Base-by-base conservation (phyloP, 768 basidiomycete genomes). In the Psilocybe cyanescens region DNA sequence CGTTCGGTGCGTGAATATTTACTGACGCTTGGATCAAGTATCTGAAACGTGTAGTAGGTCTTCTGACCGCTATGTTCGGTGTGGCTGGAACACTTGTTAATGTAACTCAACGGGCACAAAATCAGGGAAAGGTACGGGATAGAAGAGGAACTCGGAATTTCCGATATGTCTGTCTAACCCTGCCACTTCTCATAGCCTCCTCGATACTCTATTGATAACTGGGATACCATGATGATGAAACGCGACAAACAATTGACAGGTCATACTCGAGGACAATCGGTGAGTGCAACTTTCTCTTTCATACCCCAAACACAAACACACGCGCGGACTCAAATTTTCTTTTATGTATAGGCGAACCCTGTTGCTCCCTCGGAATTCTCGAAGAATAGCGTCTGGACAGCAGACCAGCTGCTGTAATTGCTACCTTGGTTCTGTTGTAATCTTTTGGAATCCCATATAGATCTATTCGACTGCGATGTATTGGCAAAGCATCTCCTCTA, bases 171-270 rank as follows among this genome's bases (percentile, higher is more conserved):
- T 33, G 29, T 56, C 9, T 31, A 30, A 44, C 17, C 17, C 37
- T 30, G 19, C n/a, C 6, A 8, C 6, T 19, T 44, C 11, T 19
- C 12, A 8, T 44, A 97, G 95, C 89, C 91, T 57, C 84, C 91
- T 33, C 86, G 97, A 52, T 96, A 95, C 70, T 83, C 87, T 55
- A 71, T 97, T 35, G 97, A 98, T 70, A 75, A 83, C 19, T 99
- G 94, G 95, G 97, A 99, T 63, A 84, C 91, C 56, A 93, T 92
- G 91, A 94, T 99, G 94, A 94, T 98, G 89, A 86, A 88, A 70
- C 82, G 97, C 58, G 97, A 99, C 78, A 81, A 84, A 70, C 82
- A 92, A 64, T 74, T 99, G 70, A 97, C 95, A 2, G 97, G 97
- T 11, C 91, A 92, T 71, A 69, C 77, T 68, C 85, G 97, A 65